These are phyloP conservation scores for Boletus rubescentipes DNA, from an alignment of 768 basidiomycete genomes.

Conservation along the genomic window DNA sequence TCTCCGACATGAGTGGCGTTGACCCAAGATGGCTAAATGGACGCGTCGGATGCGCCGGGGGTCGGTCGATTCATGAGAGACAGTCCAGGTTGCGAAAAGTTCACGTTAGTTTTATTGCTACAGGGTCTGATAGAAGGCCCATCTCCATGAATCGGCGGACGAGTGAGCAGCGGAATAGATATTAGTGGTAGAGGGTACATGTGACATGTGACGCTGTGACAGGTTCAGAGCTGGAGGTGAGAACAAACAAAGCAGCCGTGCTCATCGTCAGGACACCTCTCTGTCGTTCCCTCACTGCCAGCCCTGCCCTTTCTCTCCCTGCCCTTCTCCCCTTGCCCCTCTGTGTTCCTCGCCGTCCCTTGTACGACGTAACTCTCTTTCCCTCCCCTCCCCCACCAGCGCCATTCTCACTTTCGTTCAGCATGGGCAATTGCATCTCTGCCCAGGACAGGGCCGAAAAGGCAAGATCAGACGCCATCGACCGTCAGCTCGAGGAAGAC, in stretches of 20 bases:
- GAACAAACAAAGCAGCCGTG: constrained; percentile 29
- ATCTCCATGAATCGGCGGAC: too few relatives aligned
- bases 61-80: not conserved
- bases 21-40: constrained; percentile 19
- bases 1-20: constrained; percentile 9
- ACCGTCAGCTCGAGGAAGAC: constrained; percentile 85
- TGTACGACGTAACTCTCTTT: not conserved
- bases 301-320: not conserved
- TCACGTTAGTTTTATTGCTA: not conserved
- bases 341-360: not conserved
- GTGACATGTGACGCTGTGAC: constrained; percentile 26
- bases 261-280: constrained; percentile 11
- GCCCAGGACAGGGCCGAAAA: constrained; percentile 55
- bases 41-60: not conserved
- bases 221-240: constrained; percentile 15
- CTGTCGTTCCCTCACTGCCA: not conserved
- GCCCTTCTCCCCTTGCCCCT: not conserved
- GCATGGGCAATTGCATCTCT: constrained; percentile 71
- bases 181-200: not conserved
- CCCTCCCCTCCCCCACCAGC: not conserved
- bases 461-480: constrained; percentile 70
- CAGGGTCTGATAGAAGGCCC: not conserved
- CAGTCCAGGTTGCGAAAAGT: not conserved
- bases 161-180: too few relatives aligned
- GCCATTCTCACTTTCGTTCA: not conserved